Percentiles rank a stretch among this genome's conserved stretches.
These are phyloP conservation scores for Stramenopiles sp. DNA, from an alignment of 352 stramenopile species.

Conservation along the genomic window DNA sequence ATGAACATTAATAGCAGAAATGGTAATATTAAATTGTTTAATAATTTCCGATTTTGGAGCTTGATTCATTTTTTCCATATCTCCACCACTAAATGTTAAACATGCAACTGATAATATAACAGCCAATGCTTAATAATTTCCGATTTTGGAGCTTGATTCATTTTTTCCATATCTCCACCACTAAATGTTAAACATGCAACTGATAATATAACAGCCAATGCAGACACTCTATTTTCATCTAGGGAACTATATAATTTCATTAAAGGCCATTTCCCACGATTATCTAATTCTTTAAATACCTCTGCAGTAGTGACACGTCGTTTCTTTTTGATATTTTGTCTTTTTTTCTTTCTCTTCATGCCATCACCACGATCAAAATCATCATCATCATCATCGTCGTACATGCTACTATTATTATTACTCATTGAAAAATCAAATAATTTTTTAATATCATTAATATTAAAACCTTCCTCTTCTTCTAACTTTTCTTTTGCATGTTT, in stretches of 20 bases:
- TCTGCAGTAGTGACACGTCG: background rate
- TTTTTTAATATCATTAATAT: constrained; percentile 6
- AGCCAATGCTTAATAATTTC: too few relatives aligned
- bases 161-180: background rate
- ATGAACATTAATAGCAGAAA: background rate
- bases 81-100: background rate
- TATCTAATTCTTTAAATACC: background rate
- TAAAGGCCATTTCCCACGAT: background rate
- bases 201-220: background rate
- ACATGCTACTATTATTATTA: too few relatives aligned
- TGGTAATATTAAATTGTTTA: background rate
- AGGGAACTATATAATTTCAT: background rate
- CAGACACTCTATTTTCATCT: background rate
- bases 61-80: background rate
- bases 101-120: background rate
- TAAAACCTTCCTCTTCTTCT: background rate
- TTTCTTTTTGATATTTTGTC: background rate
- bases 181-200: background rate
- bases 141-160: too few relatives aligned
- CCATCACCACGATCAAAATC: background rate
- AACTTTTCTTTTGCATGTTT: background rate
- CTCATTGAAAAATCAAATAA: background rate
- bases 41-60: too few relatives aligned
- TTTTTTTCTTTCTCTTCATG: background rate
- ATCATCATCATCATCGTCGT: background rate